phyloP scores from a whole-genome alignment of 2,329 filamentous ascomycete genomes.

The Tympanopsis confertula region DNA sequence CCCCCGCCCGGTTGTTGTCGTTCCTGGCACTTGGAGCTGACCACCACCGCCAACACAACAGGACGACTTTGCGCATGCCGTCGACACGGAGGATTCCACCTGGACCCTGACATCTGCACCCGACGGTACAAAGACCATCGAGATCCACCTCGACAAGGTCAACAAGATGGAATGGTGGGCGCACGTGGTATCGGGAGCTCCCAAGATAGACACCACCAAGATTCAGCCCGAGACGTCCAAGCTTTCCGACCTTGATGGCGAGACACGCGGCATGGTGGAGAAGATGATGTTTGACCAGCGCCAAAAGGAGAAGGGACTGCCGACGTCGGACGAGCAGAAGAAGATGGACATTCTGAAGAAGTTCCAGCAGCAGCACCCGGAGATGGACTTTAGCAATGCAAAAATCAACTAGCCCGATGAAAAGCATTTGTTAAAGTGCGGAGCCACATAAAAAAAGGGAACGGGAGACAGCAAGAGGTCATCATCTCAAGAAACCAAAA shows the following conservation, averaged over 20 bases:
- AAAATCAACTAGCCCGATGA: slow-evolving; percentile 40
- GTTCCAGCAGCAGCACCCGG: slow-evolving; percentile 71
- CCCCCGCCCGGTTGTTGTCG: slow-evolving; percentile 1
- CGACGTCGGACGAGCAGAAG: slow-evolving; percentile 87
- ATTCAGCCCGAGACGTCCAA: slow-evolving; percentile 89
- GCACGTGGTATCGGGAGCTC: slow-evolving; percentile 75
- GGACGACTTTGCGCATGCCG: slow-evolving; percentile 74
- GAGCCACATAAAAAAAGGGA: slow-evolving; percentile 2
- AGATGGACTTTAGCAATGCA: slow-evolving; percentile 63
- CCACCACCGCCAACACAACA: slow-evolving; percentile 22
- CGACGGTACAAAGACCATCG: slow-evolving; percentile 57
- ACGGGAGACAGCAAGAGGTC: background rate
- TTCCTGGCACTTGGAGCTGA: slow-evolving; percentile 2
- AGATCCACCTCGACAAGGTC: slow-evolving; percentile 82
- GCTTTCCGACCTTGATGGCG: slow-evolving; percentile 82
- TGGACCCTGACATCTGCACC: slow-evolving; percentile 75
- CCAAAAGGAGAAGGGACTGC: slow-evolving; percentile 85
- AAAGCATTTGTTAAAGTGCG: slow-evolving; percentile 4
- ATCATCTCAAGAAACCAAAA: too few species aligned
- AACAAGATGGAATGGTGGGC: slow-evolving; percentile 99
- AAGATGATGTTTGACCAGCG: slow-evolving; percentile 99
- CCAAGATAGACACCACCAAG: slow-evolving; percentile 88
- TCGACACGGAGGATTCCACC: slow-evolving; percentile 77
- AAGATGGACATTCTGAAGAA: slow-evolving; percentile 86
- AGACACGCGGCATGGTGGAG: slow-evolving; percentile 94